Percentiles rank a stretch among this genome's conserved stretches.
Evolutionary conservation across 257 asterid species (phyloP).

Genomic region (Capsicum baccatum): DNA sequence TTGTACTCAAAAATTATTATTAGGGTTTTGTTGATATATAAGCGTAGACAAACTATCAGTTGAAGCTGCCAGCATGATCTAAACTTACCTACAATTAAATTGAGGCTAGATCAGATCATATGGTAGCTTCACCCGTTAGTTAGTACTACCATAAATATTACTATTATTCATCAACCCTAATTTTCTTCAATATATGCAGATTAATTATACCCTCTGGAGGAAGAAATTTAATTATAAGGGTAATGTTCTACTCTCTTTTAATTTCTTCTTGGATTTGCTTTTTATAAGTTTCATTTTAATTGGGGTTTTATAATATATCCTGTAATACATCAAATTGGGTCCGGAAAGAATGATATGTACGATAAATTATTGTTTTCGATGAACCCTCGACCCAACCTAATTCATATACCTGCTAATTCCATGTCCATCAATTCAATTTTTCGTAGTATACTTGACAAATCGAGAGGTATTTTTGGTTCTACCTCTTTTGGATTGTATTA

Average conservation of each 20-base stretch:
- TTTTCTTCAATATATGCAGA: neutral
- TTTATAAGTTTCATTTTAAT: neutral
- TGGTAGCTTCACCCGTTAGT: slow-evolving; percentile 71
- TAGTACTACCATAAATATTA: slow-evolving; percentile 40
- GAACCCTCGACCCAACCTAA: no score
- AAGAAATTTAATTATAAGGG: neutral
- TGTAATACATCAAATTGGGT: no score
- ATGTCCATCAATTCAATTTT: neutral
- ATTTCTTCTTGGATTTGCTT: slow-evolving; percentile 16
- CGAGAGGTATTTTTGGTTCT: neutral
- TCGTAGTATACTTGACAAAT: neutral
- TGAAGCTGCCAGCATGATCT: slow-evolving; percentile 97
- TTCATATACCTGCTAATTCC: neutral
- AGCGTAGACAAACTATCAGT: slow-evolving; percentile 50
- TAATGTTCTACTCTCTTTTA: neutral
- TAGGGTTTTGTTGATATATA: slow-evolving; percentile 12
- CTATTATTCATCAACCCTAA: slow-evolving; percentile 24
- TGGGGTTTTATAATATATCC: no score
- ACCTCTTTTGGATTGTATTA: neutral
- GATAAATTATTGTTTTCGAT: no score
- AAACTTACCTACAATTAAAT: slow-evolving; percentile 40
- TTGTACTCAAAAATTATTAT: neutral
- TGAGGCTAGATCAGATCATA: slow-evolving; percentile 58
- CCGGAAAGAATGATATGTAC: no score
- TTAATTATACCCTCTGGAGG: neutral